phyloP scores from a whole-genome alignment of 2,329 filamentous ascomycete genomes.

The Cladobotryum protrusum region DNA sequence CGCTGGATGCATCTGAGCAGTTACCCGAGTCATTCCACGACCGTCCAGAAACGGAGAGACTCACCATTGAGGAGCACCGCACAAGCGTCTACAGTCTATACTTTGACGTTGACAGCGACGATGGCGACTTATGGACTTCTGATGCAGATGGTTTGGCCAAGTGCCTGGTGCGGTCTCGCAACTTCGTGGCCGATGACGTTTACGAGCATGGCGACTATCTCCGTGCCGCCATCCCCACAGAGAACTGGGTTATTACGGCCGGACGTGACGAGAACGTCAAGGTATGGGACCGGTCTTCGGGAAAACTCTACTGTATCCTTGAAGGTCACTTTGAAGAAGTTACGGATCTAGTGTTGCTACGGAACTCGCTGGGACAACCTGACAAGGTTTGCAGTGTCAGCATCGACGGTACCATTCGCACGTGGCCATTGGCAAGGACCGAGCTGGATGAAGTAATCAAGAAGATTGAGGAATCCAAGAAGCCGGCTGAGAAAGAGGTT shows the following conservation, averaged over 20 bases:
- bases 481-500: slow-evolving; percentile 46
- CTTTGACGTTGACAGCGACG: slow-evolving; percentile 58
- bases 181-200: slow-evolving; percentile 65
- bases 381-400: slow-evolving; percentile 68
- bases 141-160: slow-evolving; percentile 86
- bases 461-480: slow-evolving; percentile 39
- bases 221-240: slow-evolving; percentile 68
- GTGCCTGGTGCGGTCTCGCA: slow-evolving; percentile 62
- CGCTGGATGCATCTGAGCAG: slow-evolving; percentile 47
- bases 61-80: slow-evolving; percentile 70
- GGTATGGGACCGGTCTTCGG: slow-evolving; percentile 73
- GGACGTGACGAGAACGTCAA: slow-evolving; percentile 89
- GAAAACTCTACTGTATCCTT: slow-evolving; percentile 66
- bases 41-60: slow-evolving; percentile 36
- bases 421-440: slow-evolving; percentile 67
- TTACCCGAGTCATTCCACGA: slow-evolving; percentile 40
- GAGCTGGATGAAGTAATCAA: slow-evolving; percentile 45
- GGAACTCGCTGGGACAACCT: slow-evolving; percentile 26
- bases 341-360: slow-evolving; percentile 66
- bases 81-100: slow-evolving; percentile 80
- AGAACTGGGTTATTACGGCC: slow-evolving; percentile 76
- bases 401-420: slow-evolving; percentile 83
- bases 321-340: slow-evolving; percentile 91
- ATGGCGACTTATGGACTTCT: slow-evolving; percentile 81
- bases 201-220: slow-evolving; percentile 87